These are phyloP conservation scores for Petunia secreta DNA, from an alignment of 257 asterid genomes.

Conservation along the genomic window DNA sequence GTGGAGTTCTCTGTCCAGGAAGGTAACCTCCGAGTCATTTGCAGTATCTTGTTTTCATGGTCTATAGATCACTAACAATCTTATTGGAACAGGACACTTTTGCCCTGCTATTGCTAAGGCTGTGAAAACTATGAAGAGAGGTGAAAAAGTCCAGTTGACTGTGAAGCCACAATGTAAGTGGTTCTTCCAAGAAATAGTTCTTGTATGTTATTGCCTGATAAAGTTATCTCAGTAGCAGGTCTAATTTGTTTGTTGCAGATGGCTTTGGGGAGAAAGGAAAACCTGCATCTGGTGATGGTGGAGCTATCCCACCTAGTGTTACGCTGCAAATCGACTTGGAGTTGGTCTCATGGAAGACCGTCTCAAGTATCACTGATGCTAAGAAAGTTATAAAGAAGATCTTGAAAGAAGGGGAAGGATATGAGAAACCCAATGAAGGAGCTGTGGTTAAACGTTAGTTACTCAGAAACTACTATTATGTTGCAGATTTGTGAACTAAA, in stretches of 20 bases:
- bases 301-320: conserved; percentile 59
- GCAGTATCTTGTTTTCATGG: neutral
- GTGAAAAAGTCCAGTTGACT: conserved; percentile 55
- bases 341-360: conserved; percentile 59
- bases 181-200: neutral
- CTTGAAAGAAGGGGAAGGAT: conserved; percentile 60
- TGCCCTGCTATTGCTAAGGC: conserved; percentile 66
- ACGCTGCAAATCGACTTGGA: conserved; percentile 45
- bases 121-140: conserved; percentile 69
- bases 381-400: conserved; percentile 54
- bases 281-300: conserved; percentile 46
- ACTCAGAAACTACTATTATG: neutral
- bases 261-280: conserved; percentile 69
- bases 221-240: neutral
- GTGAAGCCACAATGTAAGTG: conserved; percentile 64
- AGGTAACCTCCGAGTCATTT: conserved; percentile 31
- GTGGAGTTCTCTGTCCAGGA: conserved; percentile 59
- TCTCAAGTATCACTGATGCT: conserved; percentile 51
- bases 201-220: neutral
- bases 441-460: conserved; percentile 51
- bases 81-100: conserved; percentile 45
- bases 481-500: neutral
- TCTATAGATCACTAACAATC: neutral
- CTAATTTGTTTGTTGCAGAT: conserved; percentile 38
- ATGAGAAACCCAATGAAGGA: conserved; percentile 60